Percentiles rank a stretch among this genome's conserved stretches.
These are phyloP conservation scores for Endothia cerciana DNA, from an alignment of 2,329 filamentous ascomycete species.

Conservation along the genomic window DNA sequence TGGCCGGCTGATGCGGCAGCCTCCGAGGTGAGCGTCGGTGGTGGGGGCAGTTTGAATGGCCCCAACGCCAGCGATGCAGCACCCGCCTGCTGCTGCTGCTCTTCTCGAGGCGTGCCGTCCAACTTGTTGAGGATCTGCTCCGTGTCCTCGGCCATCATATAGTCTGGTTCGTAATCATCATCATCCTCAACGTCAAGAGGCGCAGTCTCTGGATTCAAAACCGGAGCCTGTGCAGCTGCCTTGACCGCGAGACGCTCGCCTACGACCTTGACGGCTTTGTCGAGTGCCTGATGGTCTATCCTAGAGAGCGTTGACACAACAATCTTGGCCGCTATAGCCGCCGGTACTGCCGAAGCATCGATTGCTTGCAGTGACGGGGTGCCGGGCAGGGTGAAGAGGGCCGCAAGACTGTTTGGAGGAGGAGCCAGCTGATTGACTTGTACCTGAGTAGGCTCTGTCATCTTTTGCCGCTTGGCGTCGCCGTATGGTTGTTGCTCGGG, in stretches of 20 bases:
- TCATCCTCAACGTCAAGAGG: slow-evolving; percentile 75
- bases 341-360: slow-evolving; percentile 78
- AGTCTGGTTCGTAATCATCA: slow-evolving; percentile 89
- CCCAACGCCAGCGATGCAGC: slow-evolving; percentile 67
- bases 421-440: slow-evolving; percentile 73
- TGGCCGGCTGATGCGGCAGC: slow-evolving; percentile 76
- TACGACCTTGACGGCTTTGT: slow-evolving; percentile 69
- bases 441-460: slow-evolving; percentile 53
- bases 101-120: slow-evolving; percentile 67
- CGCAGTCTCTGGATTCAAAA: slow-evolving; percentile 60
- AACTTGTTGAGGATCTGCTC: slow-evolving; percentile 80
- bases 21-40: slow-evolving; percentile 72
- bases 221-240: slow-evolving; percentile 48
- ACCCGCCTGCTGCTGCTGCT: slow-evolving; percentile 48
- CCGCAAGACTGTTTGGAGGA: slow-evolving; percentile 77
- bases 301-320: slow-evolving; percentile 77
- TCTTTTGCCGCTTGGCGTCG: slow-evolving; percentile 82
- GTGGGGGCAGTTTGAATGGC: slow-evolving; percentile 78
- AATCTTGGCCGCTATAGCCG: slow-evolving; percentile 77
- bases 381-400: slow-evolving; percentile 83
- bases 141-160: slow-evolving; percentile 74
- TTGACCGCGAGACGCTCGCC: slow-evolving; percentile 53
- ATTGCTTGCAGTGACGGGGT: slow-evolving; percentile 77
- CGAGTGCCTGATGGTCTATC: slow-evolving; percentile 70
- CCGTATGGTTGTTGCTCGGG: slow-evolving; percentile 72